These are phyloP conservation scores for Podaxis mareebaensis DNA, from an alignment of 768 basidiomycete genomes.

Conservation along the genomic window DNA sequence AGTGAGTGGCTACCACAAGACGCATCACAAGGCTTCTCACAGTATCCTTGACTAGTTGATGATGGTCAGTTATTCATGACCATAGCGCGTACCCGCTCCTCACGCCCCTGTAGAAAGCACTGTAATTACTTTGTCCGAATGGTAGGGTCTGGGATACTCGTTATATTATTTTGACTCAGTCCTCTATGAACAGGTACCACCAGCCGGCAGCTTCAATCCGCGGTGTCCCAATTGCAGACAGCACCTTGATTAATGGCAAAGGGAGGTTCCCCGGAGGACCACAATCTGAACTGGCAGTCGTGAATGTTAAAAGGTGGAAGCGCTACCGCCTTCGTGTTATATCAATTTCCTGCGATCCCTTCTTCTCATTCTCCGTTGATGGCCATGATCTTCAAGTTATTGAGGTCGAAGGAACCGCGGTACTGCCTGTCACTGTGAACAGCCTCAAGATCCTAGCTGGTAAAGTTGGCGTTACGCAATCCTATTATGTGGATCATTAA, in stretches of 20 bases:
- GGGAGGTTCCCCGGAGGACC: conserved; percentile 42
- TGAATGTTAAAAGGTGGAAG: conserved; percentile 37
- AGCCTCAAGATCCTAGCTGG: conserved; percentile 41
- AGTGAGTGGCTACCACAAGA: conserved; percentile 11
- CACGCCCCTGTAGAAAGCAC: conserved; percentile 35
- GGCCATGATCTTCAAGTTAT: conserved; percentile 39
- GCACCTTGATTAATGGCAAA: conserved; percentile 47
- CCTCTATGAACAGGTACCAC: conserved; percentile 28
- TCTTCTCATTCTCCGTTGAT: conserved; percentile 40
- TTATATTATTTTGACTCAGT: background rate
- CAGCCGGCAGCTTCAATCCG: conserved; percentile 17
- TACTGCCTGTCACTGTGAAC: conserved; percentile 32
- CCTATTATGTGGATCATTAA: conserved; percentile 31
- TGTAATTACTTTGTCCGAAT: conserved; percentile 42
- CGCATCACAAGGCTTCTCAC: background rate
- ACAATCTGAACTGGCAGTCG: conserved; percentile 30
- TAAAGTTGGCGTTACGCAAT: conserved; percentile 34
- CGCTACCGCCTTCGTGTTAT: conserved; percentile 56
- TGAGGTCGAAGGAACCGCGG: conserved; percentile 39
- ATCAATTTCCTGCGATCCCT: conserved; percentile 44
- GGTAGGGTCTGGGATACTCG: conserved; percentile 24
- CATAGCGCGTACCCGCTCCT: background rate
- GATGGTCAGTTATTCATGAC: conserved; percentile 9
- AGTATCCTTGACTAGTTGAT: conserved; percentile 14
- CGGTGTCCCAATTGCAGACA: conserved; percentile 21